phyloP scores from a whole-genome alignment of 805 yeast genomes.

The Cyberlindnera galapagoensis region DNA sequence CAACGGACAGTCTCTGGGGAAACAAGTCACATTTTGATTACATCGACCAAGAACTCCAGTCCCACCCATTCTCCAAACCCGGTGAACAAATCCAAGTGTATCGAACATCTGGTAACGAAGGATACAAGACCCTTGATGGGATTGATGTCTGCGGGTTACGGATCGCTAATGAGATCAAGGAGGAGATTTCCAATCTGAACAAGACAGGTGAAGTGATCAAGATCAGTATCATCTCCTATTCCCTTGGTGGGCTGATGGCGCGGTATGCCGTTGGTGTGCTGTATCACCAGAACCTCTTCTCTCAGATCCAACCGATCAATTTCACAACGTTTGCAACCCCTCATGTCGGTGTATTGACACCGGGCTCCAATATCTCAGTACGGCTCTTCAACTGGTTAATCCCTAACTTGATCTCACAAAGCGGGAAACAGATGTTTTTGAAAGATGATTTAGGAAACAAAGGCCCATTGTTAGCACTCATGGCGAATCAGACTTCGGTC shows the following conservation, averaged over 20 bases:
- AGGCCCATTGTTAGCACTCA: slow-evolving; percentile 52
- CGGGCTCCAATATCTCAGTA: slow-evolving; percentile 46
- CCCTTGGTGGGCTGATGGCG: slow-evolving; percentile 77
- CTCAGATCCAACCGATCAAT: slow-evolving; percentile 47
- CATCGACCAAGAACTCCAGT: slow-evolving; percentile 40
- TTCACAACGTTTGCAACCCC: slow-evolving; percentile 65
- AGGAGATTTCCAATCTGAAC: slow-evolving; percentile 26
- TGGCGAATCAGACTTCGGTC: slow-evolving; percentile 58
- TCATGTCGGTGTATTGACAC: slow-evolving; percentile 60
- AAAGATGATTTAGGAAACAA: slow-evolving; percentile 32
- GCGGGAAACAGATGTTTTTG: slow-evolving; percentile 72
- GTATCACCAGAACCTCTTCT: slow-evolving; percentile 45
- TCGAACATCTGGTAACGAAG: slow-evolving; percentile 28
- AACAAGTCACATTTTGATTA: slow-evolving; percentile 60
- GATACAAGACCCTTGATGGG: slow-evolving; percentile 80
- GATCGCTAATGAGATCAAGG: slow-evolving; percentile 59
- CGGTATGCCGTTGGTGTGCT: slow-evolving; percentile 74
- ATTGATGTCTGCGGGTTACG: slow-evolving; percentile 78
- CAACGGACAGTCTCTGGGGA: slow-evolving; percentile 78
- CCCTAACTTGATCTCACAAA: slow-evolving; percentile 58
- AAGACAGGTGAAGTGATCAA: slow-evolving; percentile 40
- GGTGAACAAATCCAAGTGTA: slow-evolving; percentile 16
- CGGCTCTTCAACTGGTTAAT: slow-evolving; percentile 55
- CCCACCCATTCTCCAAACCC: slow-evolving; percentile 18
- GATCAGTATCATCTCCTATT: slow-evolving; percentile 74